These are phyloP conservation scores for Mortierella polycephala DNA, from an alignment of 371 early-diverging fungal genomes.

Conservation along the genomic window DNA sequence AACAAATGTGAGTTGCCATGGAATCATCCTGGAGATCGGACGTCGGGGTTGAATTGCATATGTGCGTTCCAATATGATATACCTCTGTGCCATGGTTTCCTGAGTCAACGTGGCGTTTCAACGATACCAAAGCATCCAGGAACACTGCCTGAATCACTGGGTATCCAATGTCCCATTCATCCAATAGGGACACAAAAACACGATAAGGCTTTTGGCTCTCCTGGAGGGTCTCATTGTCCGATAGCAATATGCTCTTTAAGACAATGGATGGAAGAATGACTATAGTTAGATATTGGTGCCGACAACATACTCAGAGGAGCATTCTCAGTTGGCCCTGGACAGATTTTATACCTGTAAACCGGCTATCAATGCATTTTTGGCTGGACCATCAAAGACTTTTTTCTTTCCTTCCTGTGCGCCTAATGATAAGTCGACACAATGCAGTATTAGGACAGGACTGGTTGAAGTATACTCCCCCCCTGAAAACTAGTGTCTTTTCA, in stretches of 20 bases:
- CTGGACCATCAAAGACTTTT: conserved; percentile 60
- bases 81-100: conserved; percentile 60
- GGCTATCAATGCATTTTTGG: conserved; percentile 51
- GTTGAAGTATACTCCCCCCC: background rate
- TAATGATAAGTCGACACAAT: background rate
- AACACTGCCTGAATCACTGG: conserved; percentile 79
- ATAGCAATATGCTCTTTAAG: conserved; percentile 61
- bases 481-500: background rate
- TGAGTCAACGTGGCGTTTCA: conserved; percentile 63
- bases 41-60: background rate
- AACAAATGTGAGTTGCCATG: background rate
- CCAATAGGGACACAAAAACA: conserved; percentile 86
- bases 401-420: conserved; percentile 51
- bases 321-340: too few relatives aligned
- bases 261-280: background rate
- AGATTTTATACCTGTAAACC: conserved; percentile 50
- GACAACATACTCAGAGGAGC: too few relatives aligned
- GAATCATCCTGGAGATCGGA: background rate
- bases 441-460: conserved; percentile 3
- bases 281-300: background rate
- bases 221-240: conserved; percentile 55
- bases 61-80: conserved; percentile 9
- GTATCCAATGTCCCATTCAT: conserved; percentile 86
- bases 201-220: conserved; percentile 80
- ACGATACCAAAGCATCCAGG: conserved; percentile 73